Conservation (phyloP, 192 early-diverging fungal species). For the Powellomyces hirtus region DNA sequence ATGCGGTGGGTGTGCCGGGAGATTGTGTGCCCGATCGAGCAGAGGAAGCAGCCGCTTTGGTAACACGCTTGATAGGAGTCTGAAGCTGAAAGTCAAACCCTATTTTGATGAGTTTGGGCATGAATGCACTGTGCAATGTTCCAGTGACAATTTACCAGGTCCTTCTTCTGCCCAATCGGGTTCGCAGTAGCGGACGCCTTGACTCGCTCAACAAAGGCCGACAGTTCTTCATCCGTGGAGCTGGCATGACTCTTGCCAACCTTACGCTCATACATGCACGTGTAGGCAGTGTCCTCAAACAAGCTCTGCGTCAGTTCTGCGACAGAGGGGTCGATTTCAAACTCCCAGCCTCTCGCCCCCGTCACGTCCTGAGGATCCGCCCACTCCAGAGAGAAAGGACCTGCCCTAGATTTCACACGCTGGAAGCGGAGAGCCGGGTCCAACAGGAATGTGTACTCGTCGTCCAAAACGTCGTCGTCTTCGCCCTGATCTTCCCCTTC, state of each 20-base stretch:
- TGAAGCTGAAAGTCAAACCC: no score
- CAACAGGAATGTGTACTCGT: slow-evolving; percentile 71
- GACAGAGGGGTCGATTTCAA: slow-evolving; percentile 8
- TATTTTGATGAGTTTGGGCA: no score
- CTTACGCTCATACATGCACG: slow-evolving; percentile 65
- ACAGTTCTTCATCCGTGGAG: slow-evolving; percentile 52
- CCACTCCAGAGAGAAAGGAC: slow-evolving; percentile 46
- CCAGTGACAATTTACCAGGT: no score
- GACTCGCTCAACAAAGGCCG: slow-evolving; percentile 37
- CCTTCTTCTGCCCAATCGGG: slow-evolving; percentile 2
- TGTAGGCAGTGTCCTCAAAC: slow-evolving; percentile 63
- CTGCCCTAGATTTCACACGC: slow-evolving; percentile 18
- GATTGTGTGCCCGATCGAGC: neutral
- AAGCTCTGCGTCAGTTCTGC: slow-evolving; percentile 34
- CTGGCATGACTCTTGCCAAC: slow-evolving; percentile 43
- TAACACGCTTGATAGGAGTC: no score
- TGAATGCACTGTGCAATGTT: no score
- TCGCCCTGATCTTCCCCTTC: slow-evolving; percentile 70
- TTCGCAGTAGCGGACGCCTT: slow-evolving; percentile 21
- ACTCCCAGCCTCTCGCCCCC: slow-evolving; percentile 27
- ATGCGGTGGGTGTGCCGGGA: neutral
- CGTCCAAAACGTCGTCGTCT: slow-evolving; percentile 56
- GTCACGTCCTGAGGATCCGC: slow-evolving; percentile 47
- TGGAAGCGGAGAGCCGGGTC: slow-evolving; percentile 45
- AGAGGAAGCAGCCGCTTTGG: no score